Percentiles rank a stretch among this genome's conserved stretches.
Evolutionary conservation across 1,284 basidiomycete species (phyloP).

Genomic region (Leucoagaricus sp.): DNA sequence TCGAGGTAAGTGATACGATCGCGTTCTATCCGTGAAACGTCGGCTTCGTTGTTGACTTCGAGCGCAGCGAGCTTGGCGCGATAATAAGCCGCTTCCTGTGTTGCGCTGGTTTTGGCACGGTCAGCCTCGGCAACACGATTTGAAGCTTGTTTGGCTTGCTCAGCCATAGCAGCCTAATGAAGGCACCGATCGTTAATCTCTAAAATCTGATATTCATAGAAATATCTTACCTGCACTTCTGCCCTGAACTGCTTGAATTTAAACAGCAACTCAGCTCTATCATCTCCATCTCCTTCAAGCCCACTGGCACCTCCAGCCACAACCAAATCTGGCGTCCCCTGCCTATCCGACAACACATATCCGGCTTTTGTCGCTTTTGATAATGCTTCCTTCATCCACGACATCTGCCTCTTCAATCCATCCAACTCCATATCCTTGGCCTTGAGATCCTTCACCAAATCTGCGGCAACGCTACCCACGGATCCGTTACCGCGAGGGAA

Average conservation of each 20-base stretch:
- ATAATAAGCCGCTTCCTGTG: slow-evolving; percentile 96
- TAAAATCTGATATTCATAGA: slow-evolving; percentile 9
- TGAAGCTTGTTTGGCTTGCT: slow-evolving; percentile 77
- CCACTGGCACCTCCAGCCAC: slow-evolving; percentile 30
- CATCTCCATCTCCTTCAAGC: slow-evolving; percentile 42
- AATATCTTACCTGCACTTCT: slow-evolving; percentile 74
- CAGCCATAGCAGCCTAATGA: slow-evolving; percentile 64
- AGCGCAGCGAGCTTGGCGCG: slow-evolving; percentile 90
- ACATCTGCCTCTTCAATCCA: slow-evolving; percentile 73
- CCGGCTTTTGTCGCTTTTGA: slow-evolving; percentile 80
- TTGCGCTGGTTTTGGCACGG: slow-evolving; percentile 74
- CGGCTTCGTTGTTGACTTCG: slow-evolving; percentile 70
- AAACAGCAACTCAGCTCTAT: slow-evolving; percentile 74
- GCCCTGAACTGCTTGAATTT: slow-evolving; percentile 91
- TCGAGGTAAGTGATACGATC: slow-evolving; percentile 85
- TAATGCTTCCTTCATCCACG: slow-evolving; percentile 87
- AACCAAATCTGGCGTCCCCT: slow-evolving; percentile 36
- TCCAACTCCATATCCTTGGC: slow-evolving; percentile 83
- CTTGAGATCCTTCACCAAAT: slow-evolving; percentile 78
- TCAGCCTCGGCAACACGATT: slow-evolving; percentile 84
- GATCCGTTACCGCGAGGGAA: slow-evolving; percentile 48
- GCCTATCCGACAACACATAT: slow-evolving; percentile 71
- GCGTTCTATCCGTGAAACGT: slow-evolving; percentile 75
- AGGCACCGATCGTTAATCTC: slow-evolving; percentile 18
- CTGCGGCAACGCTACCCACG: slow-evolving; percentile 69